Percentiles rank a stretch among this genome's conserved stretches.
phyloP scores from a whole-genome alignment of 352 stramenopile genomes.

The Pythium utonaiense region DNA sequence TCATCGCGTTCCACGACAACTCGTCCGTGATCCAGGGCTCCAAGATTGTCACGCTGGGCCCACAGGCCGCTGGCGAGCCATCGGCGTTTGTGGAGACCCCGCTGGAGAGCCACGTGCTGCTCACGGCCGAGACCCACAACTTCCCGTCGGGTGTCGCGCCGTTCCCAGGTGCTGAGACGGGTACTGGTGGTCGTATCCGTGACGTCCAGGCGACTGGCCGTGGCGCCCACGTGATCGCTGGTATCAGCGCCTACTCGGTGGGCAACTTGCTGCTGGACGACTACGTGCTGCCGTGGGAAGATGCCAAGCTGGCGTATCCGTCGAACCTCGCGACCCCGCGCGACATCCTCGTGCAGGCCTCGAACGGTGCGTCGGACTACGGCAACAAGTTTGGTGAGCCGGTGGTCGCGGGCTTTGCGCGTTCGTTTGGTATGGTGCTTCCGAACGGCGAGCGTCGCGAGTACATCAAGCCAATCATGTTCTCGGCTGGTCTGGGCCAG shows the following conservation, averaged over 20 bases:
- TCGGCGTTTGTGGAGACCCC: constrained; percentile 61
- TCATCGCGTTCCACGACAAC: constrained; percentile 99
- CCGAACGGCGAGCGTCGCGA: constrained; percentile 95
- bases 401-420: constrained; percentile 97
- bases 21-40: constrained; percentile 96
- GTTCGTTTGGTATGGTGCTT: constrained; percentile 96
- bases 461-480: constrained; percentile 99
- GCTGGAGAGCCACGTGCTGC: constrained; percentile 92
- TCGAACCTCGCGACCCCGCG: constrained; percentile 87
- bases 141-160: constrained; percentile 96
- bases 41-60: constrained; percentile 82
- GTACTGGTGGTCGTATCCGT: constrained; percentile 96
- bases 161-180: constrained; percentile 96
- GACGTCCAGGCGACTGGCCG: constrained; percentile 98
- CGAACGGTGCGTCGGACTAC: constrained; percentile 98
- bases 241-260: constrained; percentile 83
- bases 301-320: constrained; percentile 90
- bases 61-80: constrained; percentile 57
- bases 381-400: constrained; percentile 99
- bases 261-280: constrained; percentile 97
- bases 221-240: constrained; percentile 94
- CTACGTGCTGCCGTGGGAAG: constrained; percentile 97
- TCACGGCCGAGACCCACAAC: constrained; percentile 99
- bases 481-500: constrained; percentile 96
- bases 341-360: constrained; percentile 96